Conservation (phyloP, 805 yeast species). For the Spathaspora sp. region DNA sequence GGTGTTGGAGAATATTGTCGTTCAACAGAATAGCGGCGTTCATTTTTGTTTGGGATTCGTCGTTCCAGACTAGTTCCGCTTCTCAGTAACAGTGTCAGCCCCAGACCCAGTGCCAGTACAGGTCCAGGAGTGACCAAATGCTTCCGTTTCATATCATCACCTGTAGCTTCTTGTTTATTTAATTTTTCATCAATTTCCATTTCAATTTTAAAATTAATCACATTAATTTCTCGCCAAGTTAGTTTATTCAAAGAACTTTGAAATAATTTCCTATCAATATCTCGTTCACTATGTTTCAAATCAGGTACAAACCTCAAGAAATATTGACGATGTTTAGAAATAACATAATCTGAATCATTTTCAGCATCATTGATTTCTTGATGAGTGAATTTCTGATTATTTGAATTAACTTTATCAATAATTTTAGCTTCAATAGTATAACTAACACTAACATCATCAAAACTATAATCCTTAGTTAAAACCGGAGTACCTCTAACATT, state of each 20-base stretch:
- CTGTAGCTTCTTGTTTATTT: slow-evolving; percentile 19
- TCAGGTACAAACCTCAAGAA: slow-evolving; percentile 39
- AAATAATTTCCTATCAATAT: slow-evolving; percentile 30
- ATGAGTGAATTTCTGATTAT: slow-evolving; percentile 26
- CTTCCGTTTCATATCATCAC: slow-evolving; percentile 30
- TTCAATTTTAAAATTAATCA: slow-evolving; percentile 27
- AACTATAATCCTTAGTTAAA: slow-evolving; percentile 43
- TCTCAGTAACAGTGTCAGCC: too few species aligned
- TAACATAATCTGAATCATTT: slow-evolving; percentile 24
- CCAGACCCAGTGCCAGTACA: too few species aligned
- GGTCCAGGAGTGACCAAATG: slow-evolving; percentile 15
- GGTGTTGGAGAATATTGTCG: neutral
- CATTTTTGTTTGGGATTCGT: slow-evolving; percentile 5
- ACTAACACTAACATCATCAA: slow-evolving; percentile 43
- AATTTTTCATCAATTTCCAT: slow-evolving; percentile 33
- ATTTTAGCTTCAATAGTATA: slow-evolving; percentile 54
- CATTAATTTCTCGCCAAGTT: slow-evolving; percentile 33
- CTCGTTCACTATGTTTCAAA: slow-evolving; percentile 25
- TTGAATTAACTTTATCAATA: slow-evolving; percentile 41
- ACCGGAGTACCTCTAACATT: slow-evolving; percentile 52
- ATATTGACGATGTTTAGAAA: slow-evolving; percentile 33
- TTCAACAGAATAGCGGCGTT: neutral
- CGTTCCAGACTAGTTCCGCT: too few species aligned
- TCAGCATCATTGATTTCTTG: slow-evolving; percentile 34
- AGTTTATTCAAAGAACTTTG: slow-evolving; percentile 18